Base-by-base conservation (phyloP, 371 early-diverging fungal genomes). In the Mortierella sp. region DNA sequence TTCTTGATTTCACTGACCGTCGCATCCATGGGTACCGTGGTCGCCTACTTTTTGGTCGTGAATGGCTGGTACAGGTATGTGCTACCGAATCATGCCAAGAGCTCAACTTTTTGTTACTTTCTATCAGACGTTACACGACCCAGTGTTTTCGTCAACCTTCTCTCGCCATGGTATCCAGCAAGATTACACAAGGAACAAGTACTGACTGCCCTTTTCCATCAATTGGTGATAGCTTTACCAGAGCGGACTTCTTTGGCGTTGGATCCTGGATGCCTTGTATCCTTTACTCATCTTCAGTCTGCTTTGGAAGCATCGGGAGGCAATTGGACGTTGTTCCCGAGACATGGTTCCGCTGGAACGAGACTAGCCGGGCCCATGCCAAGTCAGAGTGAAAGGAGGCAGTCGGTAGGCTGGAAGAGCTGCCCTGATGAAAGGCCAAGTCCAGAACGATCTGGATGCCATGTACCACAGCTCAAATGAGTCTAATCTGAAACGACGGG, bases 251-350 rank as follows among this genome's bases (percentile, higher is more conserved):
- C 71, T 82, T 80, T 48, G 86, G 88, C 22, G 80, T 88, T 9
- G 72, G 85, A 27, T 83, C 85, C 24, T 88, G 88, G 88, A 82
- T 86, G 27, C 88, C 88, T 0, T 82, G 82, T 54, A 85, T 86
- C 31, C 66, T 88, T 7, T 86, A 82, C 58, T 82, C 86, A 39
- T 84, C 83, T 10, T 81, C 80, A n/a, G 79, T 89, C 6, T 83
- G 82, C 55, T 85, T 87, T 69, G 87, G 88, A 24, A 76, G 84
- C 24, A 81, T 87, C 60, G 87, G 89, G 17, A 69, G 87, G 10
- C 83, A 83, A 41, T 60, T 81, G 58, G 76, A 71, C 31, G 68
- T 79, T 14, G 71, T 79, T 6, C 80, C 80, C 3, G 72, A 77
- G 54, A 37, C 71, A 12, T 77, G 77, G 78, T 70, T 67, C 22